These are phyloP conservation scores for Saccharomyces hybrid DNA, from an alignment of 1,139 yeast genomes.

Conservation along the genomic window DNA sequence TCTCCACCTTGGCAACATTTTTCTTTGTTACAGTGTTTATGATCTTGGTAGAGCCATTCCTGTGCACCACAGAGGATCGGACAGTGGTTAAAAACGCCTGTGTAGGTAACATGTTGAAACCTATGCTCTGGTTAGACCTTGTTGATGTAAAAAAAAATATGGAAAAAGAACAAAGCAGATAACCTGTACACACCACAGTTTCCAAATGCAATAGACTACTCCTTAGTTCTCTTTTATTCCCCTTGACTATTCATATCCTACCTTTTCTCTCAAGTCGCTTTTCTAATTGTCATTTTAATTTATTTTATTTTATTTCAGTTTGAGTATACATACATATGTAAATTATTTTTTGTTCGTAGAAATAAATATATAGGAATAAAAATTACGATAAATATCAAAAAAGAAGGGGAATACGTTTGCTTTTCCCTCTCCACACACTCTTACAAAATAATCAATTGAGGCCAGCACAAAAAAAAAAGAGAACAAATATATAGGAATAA, in stretches of 20 bases:
- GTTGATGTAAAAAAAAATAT: no score
- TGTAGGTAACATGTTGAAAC: background rate
- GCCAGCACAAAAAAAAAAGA: background rate
- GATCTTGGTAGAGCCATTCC: background rate
- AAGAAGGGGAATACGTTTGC: background rate
- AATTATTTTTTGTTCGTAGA: background rate
- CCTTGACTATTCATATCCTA: no score
- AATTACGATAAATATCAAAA: background rate
- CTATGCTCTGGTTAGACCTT: background rate
- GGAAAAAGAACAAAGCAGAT: no score
- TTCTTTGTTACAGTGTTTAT: background rate
- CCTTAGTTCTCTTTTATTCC: background rate
- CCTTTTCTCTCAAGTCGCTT: background rate
- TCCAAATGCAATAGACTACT: no score
- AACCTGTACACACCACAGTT: no score
- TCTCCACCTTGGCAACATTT: background rate
- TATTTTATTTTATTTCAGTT: background rate
- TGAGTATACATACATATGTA: background rate
- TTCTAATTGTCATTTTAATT: no score
- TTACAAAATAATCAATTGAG: slow-evolving; percentile 3
- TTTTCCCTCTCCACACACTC: background rate
- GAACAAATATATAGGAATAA: background rate
- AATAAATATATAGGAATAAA: background rate
- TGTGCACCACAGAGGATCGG: background rate
- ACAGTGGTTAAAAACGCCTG: background rate